Percentiles rank a stretch among this genome's conserved stretches.
Evolutionary conservation across 495 filamentous ascomycete species (phyloP).

Genomic region (Bacidia rubella): DNA sequence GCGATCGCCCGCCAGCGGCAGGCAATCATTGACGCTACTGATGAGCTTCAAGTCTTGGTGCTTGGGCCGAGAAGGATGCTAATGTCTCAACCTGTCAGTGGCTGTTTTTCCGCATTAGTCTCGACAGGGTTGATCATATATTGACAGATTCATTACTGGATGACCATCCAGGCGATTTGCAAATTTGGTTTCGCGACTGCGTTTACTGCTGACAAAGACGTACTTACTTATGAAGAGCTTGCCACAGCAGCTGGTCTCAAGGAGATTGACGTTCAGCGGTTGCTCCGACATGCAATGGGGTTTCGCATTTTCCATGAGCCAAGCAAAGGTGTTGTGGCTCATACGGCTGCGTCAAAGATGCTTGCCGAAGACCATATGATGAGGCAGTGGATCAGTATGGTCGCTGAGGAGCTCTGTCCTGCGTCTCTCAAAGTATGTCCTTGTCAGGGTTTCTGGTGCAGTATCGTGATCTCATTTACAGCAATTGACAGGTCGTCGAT

Average conservation of each 20-base stretch:
- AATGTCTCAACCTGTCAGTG: background rate
- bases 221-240: slow-evolving; percentile 30
- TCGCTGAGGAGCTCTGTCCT: slow-evolving; percentile 38
- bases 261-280: slow-evolving; percentile 11
- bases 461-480: too few relatives aligned
- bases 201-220: background rate
- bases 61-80: slow-evolving; percentile 1
- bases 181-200: background rate
- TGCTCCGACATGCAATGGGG: slow-evolving; percentile 17
- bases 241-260: slow-evolving; percentile 23
- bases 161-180: background rate
- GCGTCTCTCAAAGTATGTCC: too few relatives aligned
- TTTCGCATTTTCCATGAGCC: slow-evolving; percentile 43
- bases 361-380: slow-evolving; percentile 31
- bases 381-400: slow-evolving; percentile 37
- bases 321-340: slow-evolving; percentile 32
- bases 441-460: too few relatives aligned
- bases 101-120: background rate
- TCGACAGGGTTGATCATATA: background rate
- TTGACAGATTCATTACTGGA: background rate
- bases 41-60: slow-evolving; percentile 1
- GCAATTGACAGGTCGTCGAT: slow-evolving; percentile 15
- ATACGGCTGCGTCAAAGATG: slow-evolving; percentile 35
- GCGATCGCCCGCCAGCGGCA: background rate
- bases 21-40: background rate